phyloP scores from a whole-genome alignment of 2,329 filamentous ascomycete genomes.

The Teratosphaeria epicoccoides region DNA sequence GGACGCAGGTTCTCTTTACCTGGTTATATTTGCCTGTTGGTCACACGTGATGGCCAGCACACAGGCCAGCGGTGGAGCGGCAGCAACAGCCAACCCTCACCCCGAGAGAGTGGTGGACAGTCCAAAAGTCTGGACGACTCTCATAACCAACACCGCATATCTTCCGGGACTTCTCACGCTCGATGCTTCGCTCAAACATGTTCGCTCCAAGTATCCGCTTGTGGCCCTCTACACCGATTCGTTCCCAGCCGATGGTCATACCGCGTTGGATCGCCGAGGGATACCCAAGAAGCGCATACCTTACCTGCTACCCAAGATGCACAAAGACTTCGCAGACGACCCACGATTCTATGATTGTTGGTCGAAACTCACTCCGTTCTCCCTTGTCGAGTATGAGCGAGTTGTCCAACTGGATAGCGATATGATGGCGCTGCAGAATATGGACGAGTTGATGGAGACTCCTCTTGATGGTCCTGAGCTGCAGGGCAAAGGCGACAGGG shows the following conservation, averaged over 20 bases:
- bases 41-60: not conserved
- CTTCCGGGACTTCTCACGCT: constrained; percentile 74
- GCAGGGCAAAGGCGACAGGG: constrained; percentile 46
- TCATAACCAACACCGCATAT: constrained; percentile 78
- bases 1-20: not conserved
- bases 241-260: constrained; percentile 58
- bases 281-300: constrained; percentile 62
- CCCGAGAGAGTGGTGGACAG: constrained; percentile 23
- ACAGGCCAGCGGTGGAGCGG: not conserved
- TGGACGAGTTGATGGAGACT: constrained; percentile 88
- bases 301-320: constrained; percentile 56
- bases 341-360: constrained; percentile 83
- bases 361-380: constrained; percentile 75
- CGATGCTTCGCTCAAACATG: constrained; percentile 60
- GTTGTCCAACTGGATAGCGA: constrained; percentile 80
- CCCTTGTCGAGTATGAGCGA: constrained; percentile 62
- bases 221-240: constrained; percentile 73
- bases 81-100: constrained; percentile 9
- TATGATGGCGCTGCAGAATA: constrained; percentile 73
- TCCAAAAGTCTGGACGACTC: constrained; percentile 65
- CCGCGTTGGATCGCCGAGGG: constrained; percentile 56
- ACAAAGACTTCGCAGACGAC: constrained; percentile 63
- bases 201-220: constrained; percentile 61
- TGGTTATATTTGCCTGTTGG: not conserved
- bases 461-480: constrained; percentile 51